Conservation (phyloP, 495 filamentous ascomycete species). For the Elasticomyces elasticus region DNA sequence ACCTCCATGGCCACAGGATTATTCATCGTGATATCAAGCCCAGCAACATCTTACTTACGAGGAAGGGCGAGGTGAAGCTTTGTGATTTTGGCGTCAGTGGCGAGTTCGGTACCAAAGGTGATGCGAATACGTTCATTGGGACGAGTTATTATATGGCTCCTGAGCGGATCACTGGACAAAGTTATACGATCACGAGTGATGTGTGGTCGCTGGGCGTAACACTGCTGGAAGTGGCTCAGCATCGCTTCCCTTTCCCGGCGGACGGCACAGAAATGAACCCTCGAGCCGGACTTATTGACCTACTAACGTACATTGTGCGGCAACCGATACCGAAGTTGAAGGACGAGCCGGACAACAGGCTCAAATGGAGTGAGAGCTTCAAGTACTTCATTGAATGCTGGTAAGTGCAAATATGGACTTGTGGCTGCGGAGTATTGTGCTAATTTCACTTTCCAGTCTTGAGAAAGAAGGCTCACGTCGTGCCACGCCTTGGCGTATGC, state of each 20-base stretch:
- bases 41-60: slow-evolving; percentile 89
- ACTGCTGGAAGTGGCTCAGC: slow-evolving; percentile 90
- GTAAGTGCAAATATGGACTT: slow-evolving; percentile 48
- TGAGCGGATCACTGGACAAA: slow-evolving; percentile 92
- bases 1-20: slow-evolving; percentile 92
- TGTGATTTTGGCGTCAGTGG: slow-evolving; percentile 97
- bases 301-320: slow-evolving; percentile 92
- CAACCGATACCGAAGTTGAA: slow-evolving; percentile 94
- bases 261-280: slow-evolving; percentile 88
- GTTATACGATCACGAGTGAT: slow-evolving; percentile 95
- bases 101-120: slow-evolving; percentile 95
- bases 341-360: slow-evolving; percentile 66
- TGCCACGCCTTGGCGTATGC: slow-evolving; percentile 95
- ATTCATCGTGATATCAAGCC: slow-evolving; percentile 99
- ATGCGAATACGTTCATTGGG: slow-evolving; percentile 97
- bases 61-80: slow-evolving; percentile 87
- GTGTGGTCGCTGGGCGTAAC: slow-evolving; percentile 97
- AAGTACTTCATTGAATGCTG: slow-evolving; percentile 99
- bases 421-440: neutral
- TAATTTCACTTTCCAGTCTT: slow-evolving; percentile 46
- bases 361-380: slow-evolving; percentile 84
- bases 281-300: slow-evolving; percentile 81
- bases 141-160: slow-evolving; percentile 99
- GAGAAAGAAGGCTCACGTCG: slow-evolving; percentile 84
- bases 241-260: slow-evolving; percentile 94